A percentile compares a stretch with the other conserved stretches of the same genome.
Conservation (phyloP, 2,329 filamentous ascomycete species). For the Colletotrichum phormii region DNA sequence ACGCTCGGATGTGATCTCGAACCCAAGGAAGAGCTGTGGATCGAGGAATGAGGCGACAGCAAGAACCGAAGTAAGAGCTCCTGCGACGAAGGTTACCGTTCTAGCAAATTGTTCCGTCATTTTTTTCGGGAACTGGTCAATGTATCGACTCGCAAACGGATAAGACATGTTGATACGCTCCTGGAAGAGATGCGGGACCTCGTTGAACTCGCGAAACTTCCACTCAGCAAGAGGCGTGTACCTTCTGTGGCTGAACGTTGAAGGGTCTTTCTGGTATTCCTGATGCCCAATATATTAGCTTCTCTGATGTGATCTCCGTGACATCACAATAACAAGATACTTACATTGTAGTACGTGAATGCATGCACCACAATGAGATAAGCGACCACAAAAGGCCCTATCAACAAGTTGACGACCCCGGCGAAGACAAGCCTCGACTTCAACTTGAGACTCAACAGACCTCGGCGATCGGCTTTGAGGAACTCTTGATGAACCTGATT, state of each 20-base stretch:
- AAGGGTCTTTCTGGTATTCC: slow-evolving; percentile 96
- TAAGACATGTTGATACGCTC: slow-evolving; percentile 94
- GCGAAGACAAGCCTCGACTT: slow-evolving; percentile 83
- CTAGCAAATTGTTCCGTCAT: slow-evolving; percentile 88
- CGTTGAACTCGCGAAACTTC: slow-evolving; percentile 99
- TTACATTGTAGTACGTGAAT: slow-evolving; percentile 91
- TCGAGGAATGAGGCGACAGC: slow-evolving; percentile 88
- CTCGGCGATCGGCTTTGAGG: slow-evolving; percentile 83
- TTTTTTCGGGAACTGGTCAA: slow-evolving; percentile 96
- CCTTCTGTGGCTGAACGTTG: slow-evolving; percentile 85
- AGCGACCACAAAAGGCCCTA: slow-evolving; percentile 87
- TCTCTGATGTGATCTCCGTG: not conserved
- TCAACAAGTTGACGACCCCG: slow-evolving; percentile 86
- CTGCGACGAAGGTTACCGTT: slow-evolving; percentile 88
- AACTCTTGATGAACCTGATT: slow-evolving; percentile 90
- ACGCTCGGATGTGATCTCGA: slow-evolving; percentile 89
- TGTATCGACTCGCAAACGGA: slow-evolving; percentile 89
- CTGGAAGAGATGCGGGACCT: slow-evolving; percentile 91
- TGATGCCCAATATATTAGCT: slow-evolving; percentile 46
- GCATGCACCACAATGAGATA: slow-evolving; percentile 92
- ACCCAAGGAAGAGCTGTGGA: slow-evolving; percentile 88
- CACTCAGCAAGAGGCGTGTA: slow-evolving; percentile 96
- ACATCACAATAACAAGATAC: slow-evolving; percentile 39
- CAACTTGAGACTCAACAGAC: slow-evolving; percentile 81
- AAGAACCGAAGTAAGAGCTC: slow-evolving; percentile 87